These are phyloP conservation scores for Colletotrichum eleusines DNA, from an alignment of 2,329 filamentous ascomycete genomes.

Conservation along the genomic window DNA sequence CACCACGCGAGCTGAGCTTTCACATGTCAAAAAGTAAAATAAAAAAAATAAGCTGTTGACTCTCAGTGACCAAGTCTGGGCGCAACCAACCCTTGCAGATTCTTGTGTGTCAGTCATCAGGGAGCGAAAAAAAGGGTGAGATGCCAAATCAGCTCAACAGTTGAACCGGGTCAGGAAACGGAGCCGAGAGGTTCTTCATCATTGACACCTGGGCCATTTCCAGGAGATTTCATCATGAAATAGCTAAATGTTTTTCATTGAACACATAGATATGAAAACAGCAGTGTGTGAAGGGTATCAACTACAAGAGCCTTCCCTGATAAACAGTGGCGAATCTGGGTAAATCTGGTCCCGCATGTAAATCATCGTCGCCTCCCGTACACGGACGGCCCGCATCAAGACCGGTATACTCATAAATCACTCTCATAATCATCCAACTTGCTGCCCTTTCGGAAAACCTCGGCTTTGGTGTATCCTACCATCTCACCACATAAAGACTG, in stretches of 20 bases:
- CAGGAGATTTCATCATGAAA: background rate
- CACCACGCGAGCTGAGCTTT: slow-evolving; percentile 38
- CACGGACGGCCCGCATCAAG: slow-evolving; percentile 10
- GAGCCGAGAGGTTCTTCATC: background rate
- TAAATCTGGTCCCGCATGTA: slow-evolving; percentile 27
- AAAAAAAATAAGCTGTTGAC: slow-evolving; percentile 11
- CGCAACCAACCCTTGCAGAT: slow-evolving; percentile 32
- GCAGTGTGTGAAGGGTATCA: slow-evolving; percentile 37
- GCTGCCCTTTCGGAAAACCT: background rate
- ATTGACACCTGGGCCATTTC: background rate
- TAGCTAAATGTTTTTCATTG: background rate
- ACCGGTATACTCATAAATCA: slow-evolving; percentile 16
- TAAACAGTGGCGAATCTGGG: slow-evolving; percentile 19
- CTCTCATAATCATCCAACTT: slow-evolving; percentile 29
- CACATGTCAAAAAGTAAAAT: slow-evolving; percentile 42
- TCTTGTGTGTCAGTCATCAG: slow-evolving; percentile 28
- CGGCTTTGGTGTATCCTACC: background rate
- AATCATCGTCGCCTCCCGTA: slow-evolving; percentile 28
- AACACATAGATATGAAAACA: slow-evolving; percentile 3
- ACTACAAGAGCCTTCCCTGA: slow-evolving; percentile 33
- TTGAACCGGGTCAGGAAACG: slow-evolving; percentile 22
- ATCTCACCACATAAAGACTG: slow-evolving; percentile 5
- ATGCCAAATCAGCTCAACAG: slow-evolving; percentile 39
- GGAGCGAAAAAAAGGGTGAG: slow-evolving; percentile 39
- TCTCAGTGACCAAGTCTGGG: slow-evolving; percentile 25